Evolutionary conservation across 306 rosid genomes (phyloP).

Genomic region (Carpinus viminea): DNA sequence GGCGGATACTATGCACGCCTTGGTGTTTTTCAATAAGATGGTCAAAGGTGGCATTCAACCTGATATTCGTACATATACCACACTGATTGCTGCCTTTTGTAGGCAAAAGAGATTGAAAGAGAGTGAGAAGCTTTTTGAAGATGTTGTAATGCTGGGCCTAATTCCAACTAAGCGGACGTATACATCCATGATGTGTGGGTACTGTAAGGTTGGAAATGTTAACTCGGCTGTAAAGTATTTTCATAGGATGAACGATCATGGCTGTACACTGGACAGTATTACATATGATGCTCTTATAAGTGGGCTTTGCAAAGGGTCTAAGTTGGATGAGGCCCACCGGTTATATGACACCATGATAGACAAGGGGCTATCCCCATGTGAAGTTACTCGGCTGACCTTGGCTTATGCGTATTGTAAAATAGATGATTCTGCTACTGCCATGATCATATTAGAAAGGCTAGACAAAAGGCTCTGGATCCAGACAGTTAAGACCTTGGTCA

Average conservation of each 20-base stretch:
- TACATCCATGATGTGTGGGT: constrained; percentile 89
- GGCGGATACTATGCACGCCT: constrained; percentile 53
- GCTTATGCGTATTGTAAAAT: constrained; percentile 75
- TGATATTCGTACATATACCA: constrained; percentile 73
- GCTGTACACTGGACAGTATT: constrained; percentile 65
- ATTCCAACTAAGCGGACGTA: constrained; percentile 76
- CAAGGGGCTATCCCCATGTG: constrained; percentile 78
- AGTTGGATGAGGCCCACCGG: constrained; percentile 64
- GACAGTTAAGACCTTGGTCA: constrained; percentile 63
- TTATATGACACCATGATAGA: constrained; percentile 67
- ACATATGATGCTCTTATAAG: constrained; percentile 81
- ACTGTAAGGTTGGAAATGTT: constrained; percentile 63
- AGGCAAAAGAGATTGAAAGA: constrained; percentile 66
- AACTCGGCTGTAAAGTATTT: constrained; percentile 60
- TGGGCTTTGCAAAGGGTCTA: constrained; percentile 75
- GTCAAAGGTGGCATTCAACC: constrained; percentile 69
- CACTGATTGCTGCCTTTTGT: constrained; percentile 72
- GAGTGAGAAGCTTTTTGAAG: constrained; percentile 59
- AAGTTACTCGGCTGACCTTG: constrained; percentile 81
- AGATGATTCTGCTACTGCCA: constrained; percentile 64
- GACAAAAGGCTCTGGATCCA: constrained; percentile 72
- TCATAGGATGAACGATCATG: constrained; percentile 65
- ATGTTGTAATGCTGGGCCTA: constrained; percentile 56
- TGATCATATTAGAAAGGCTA: constrained; percentile 63
- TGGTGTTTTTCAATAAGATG: constrained; percentile 78